phyloP scores from a whole-genome alignment of 768 basidiomycete species.

The Amanita subjunquillea region DNA sequence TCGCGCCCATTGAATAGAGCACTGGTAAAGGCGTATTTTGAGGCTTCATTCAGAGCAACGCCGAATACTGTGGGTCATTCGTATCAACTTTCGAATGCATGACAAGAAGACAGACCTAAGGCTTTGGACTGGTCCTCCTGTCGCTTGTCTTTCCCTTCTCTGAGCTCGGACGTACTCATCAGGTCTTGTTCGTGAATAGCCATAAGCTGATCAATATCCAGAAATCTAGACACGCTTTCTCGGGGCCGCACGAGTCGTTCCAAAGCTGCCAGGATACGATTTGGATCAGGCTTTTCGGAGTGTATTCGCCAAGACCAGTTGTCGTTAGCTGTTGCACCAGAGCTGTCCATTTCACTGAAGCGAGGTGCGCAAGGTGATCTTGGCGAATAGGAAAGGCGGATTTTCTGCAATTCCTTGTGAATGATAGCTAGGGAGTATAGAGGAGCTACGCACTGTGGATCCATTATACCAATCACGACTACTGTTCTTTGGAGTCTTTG shows the following conservation, averaged over 20 bases:
- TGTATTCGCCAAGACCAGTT: not conserved
- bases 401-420: too few species aligned
- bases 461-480: too few species aligned
- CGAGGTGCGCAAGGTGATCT: not conserved
- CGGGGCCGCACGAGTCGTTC: not conserved
- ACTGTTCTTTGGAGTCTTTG: not conserved
- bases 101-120: constrained; percentile 3
- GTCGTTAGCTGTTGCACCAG: not conserved
- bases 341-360: not conserved
- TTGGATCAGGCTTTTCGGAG: not conserved
- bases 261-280: not conserved
- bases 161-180: constrained; percentile 13
- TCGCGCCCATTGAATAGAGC: constrained; percentile 24
- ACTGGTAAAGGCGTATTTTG: constrained; percentile 22
- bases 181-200: constrained; percentile 14
- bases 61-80: constrained; percentile 22
- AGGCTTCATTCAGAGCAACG: constrained; percentile 22
- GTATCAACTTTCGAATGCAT: not conserved
- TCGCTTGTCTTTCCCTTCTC: constrained; percentile 1
- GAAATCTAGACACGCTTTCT: constrained; percentile 3
- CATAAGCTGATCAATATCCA: constrained; percentile 13
- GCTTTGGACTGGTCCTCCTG: constrained; percentile 4
- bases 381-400: too few species aligned
- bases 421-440: too few species aligned
- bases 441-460: too few species aligned